A percentile compares a stretch with the other conserved stretches of the same genome.
Evolutionary conservation across 2,329 filamentous ascomycete genomes (phyloP).

Genomic region (Xylariaceae sp.): DNA sequence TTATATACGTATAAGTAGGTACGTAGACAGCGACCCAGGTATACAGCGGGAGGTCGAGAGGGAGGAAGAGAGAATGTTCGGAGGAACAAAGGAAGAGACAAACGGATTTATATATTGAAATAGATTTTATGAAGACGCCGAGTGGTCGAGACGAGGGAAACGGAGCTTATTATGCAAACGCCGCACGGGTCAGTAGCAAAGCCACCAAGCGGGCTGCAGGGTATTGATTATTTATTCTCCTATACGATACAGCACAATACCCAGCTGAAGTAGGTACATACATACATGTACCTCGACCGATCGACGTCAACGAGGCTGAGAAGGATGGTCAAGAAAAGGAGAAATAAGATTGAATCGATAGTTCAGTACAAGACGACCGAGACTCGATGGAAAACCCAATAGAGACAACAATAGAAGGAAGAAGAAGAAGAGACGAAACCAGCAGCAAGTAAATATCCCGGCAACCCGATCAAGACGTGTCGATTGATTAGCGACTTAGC

Average conservation of each 20-base stretch:
- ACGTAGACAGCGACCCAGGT: too few relatives aligned
- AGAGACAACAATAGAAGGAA: not conserved
- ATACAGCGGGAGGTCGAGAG: not conserved
- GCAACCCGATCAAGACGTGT: not conserved
- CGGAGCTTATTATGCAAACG: constrained; percentile 31
- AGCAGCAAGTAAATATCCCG: not conserved
- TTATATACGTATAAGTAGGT: not conserved
- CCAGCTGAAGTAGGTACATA: constrained; percentile 7
- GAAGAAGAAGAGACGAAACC: not conserved
- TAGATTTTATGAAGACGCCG: constrained; percentile 17
- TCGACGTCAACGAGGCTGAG: constrained; percentile 7
- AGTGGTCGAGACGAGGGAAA: constrained; percentile 23
- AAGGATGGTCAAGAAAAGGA: too few relatives aligned
- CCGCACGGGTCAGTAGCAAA: constrained; percentile 29
- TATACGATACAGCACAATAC: constrained; percentile 7
- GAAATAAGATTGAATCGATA: not conserved
- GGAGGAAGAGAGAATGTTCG: constrained; percentile 28
- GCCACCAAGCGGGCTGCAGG: constrained; percentile 16
- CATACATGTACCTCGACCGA: constrained; percentile 13
- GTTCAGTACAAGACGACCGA: not conserved
- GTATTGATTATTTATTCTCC: too few relatives aligned
- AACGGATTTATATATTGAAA: constrained; percentile 25
- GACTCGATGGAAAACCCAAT: not conserved
- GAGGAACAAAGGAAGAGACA: constrained; percentile 22
- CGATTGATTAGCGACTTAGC: not conserved